These are phyloP conservation scores for Porphyridium purpureum DNA, from an alignment of 23 red algal genomes.

Conservation along the genomic window DNA sequence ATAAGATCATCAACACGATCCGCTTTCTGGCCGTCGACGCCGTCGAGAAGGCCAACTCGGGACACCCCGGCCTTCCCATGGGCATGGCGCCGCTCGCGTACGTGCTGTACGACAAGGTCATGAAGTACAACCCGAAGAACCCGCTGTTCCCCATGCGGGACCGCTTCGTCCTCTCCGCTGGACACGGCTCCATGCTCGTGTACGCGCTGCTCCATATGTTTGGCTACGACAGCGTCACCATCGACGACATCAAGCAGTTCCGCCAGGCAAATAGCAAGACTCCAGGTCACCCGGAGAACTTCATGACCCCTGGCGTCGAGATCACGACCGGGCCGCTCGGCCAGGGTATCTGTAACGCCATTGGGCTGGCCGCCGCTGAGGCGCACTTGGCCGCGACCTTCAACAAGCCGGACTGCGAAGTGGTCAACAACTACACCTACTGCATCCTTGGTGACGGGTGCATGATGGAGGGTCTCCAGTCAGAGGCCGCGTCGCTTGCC, in stretches of 20 bases:
- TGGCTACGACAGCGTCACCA: slow-evolving; percentile 51
- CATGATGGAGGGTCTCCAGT: slow-evolving; percentile 72
- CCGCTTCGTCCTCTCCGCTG: slow-evolving; percentile 78
- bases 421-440: slow-evolving; percentile 89
- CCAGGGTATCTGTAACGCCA: slow-evolving; percentile 75
- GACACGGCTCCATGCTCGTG: slow-evolving; percentile 88
- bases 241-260: slow-evolving; percentile 86
- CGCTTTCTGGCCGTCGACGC: slow-evolving; percentile 83
- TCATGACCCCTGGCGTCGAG: slow-evolving; percentile 54
- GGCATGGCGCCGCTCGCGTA: slow-evolving; percentile 78
- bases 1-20: slow-evolving; percentile 76
- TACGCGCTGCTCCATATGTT: slow-evolving; percentile 82
- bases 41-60: slow-evolving; percentile 69
- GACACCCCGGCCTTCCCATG: slow-evolving; percentile 86
- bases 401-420: slow-evolving; percentile 56
- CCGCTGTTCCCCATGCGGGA: slow-evolving; percentile 72
- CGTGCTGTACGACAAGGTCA: slow-evolving; percentile 60
- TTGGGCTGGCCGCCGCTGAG: slow-evolving; percentile 77
- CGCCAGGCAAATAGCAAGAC: slow-evolving; percentile 42
- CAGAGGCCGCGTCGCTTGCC: slow-evolving; percentile 77
- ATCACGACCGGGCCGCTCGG: slow-evolving; percentile 82
- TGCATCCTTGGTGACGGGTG: slow-evolving; percentile 86
- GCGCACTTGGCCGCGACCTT: slow-evolving; percentile 69
- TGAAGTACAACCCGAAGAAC: slow-evolving; percentile 92
- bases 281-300: slow-evolving; percentile 87